These are phyloP conservation scores for Blastobotrys malaysiensis DNA, from an alignment of 1,139 yeast genomes.

Conservation along the genomic window DNA sequence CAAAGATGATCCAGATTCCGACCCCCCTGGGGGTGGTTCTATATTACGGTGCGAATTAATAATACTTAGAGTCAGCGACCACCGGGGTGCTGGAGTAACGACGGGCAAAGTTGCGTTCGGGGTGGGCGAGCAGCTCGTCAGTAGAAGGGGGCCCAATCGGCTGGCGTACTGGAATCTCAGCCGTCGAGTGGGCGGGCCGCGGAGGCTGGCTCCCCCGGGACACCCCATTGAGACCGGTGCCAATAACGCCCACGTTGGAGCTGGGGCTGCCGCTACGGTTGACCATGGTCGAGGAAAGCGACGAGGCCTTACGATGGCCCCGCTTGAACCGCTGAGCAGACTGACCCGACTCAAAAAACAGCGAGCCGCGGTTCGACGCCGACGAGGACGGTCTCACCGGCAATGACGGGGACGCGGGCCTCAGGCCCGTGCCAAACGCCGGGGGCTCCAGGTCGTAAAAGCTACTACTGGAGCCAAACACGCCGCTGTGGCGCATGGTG, in stretches of 20 bases:
- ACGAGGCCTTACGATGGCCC: conserved; percentile 29
- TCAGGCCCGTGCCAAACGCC: conserved; percentile 1
- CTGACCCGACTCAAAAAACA: conserved; percentile 7
- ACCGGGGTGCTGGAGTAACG: background rate
- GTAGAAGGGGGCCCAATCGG: conserved; percentile 33
- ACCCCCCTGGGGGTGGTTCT: too few species aligned
- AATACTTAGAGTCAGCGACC: background rate
- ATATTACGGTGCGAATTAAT: background rate
- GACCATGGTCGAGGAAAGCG: conserved; percentile 20
- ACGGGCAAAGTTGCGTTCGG: conserved; percentile 20
- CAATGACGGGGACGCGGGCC: conserved; percentile 25
- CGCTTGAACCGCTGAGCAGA: conserved; percentile 16
- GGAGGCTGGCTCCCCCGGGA: background rate
- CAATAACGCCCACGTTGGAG: conserved; percentile 16
- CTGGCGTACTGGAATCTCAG: conserved; percentile 27
- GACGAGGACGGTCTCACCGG: conserved; percentile 27
- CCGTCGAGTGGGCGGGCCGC: background rate
- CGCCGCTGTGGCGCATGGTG: background rate
- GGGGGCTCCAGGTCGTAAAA: background rate
- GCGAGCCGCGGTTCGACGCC: conserved; percentile 18
- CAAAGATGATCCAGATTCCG: too few species aligned
- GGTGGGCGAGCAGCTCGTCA: conserved; percentile 23
- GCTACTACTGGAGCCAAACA: background rate
- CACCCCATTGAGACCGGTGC: conserved; percentile 11
- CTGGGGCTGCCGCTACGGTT: background rate